Evolutionary conservation across 1,139 yeast genomes (phyloP), one percentile per base, ranked within the genome.

Genomic region (Kodamaea derodonti): DNA sequence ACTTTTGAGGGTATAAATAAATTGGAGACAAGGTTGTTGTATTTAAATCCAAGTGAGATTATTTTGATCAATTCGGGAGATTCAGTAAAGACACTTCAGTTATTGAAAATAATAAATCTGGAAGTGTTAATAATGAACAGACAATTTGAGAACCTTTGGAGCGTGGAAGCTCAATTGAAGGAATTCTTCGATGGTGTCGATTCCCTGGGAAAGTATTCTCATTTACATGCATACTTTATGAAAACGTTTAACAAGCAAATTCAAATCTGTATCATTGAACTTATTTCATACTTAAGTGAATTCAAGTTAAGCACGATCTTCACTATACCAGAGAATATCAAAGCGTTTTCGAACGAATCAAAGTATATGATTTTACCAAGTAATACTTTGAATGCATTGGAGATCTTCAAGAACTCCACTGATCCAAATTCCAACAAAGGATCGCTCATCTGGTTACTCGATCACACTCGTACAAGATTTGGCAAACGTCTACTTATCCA

Each of bases 381-480:
- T 2, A 78, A 75, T 43, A 78, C 95, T 0, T 48, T 92, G 5
- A 68, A 72, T 23, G 77, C 84, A 27, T 60, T 92, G 17, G 97
- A 92, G 50, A 71, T 92, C 1, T 86, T 86, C 47, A 65, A 65
- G 26, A 85, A 85, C 48, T 62, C 70, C 2, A 77, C 92, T 0
- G 78, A 79, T 42, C 54, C 59, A 12, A 57, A 60, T 13, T 62
- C 72, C 1, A 65, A 62, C 6, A 62, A 66, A 23, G 97, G 97
- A 0, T 78, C 96, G 0, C 59, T 92, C 13, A 58, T 84, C 12
- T 84, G 92, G 87, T 62, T 86, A 2, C 52, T 92, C 42, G 85
- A 90, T 54, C 90, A 83, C 43, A 85, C 97, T 0, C 62, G 78
- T 29, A 86, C 97, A 0, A 68, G 72, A 22, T 84, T 81, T 58